Evolutionary conservation across 202 grass and related monocot species (phyloP).

Genomic region (Setaria viridis): DNA sequence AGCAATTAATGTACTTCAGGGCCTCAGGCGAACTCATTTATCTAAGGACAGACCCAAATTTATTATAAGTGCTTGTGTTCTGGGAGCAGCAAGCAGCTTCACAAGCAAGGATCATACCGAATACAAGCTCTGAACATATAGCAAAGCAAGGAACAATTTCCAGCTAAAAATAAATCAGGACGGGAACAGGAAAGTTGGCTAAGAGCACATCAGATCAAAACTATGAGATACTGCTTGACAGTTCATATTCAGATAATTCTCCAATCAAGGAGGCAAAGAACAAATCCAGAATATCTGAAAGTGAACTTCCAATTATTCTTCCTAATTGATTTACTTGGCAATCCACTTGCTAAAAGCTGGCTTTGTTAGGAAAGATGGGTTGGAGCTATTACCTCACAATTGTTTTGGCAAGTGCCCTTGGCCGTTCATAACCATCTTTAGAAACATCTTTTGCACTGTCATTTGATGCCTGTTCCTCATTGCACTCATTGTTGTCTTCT

Average conservation of each 20-base stretch:
- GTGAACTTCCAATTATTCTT: neutral
- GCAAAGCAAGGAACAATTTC: slow-evolving; percentile 9
- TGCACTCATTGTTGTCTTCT: slow-evolving; percentile 17
- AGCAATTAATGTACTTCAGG: slow-evolving; percentile 1
- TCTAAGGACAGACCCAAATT: neutral
- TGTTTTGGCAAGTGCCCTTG: slow-evolving; percentile 52
- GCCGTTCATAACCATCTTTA: slow-evolving; percentile 45
- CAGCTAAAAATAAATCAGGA: slow-evolving; percentile 3
- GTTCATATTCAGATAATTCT: neutral
- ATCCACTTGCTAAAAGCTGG: slow-evolving; percentile 21
- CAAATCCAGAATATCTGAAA: slow-evolving; percentile 11
- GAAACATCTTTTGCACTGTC: slow-evolving; percentile 39
- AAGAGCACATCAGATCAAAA: slow-evolving; percentile 17
- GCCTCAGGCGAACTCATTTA: neutral
- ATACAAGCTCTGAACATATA: slow-evolving; percentile 29
- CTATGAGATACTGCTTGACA: slow-evolving; percentile 7
- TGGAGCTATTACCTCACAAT: slow-evolving; percentile 55
- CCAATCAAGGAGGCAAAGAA: slow-evolving; percentile 1
- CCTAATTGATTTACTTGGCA: slow-evolving; percentile 17
- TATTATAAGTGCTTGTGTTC: neutral
- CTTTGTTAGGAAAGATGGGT: slow-evolving; percentile 25
- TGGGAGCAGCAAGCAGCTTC: slow-evolving; percentile 26
- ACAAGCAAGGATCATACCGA: slow-evolving; percentile 11
- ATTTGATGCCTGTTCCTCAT: slow-evolving; percentile 36
- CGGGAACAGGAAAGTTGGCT: slow-evolving; percentile 16